Conservation (phyloP, 306 rosid species). For the Ceratonia siliqua region DNA sequence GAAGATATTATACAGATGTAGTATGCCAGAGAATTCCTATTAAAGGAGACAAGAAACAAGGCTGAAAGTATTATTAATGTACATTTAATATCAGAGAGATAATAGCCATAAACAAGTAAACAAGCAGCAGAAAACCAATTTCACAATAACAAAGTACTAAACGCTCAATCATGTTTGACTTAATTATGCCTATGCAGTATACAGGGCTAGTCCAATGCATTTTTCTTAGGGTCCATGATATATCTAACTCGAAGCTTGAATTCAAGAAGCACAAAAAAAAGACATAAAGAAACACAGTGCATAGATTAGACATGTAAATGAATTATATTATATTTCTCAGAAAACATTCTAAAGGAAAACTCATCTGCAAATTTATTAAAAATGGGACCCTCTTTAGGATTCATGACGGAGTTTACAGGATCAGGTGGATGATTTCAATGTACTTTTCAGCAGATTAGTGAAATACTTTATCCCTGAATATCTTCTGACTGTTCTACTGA, state of each 20-base stretch:
- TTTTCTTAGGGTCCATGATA: background rate
- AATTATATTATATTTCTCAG: too few relatives aligned
- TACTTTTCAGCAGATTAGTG: background rate
- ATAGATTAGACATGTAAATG: too few relatives aligned
- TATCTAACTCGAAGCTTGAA: too few relatives aligned
- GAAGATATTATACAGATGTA: constrained; percentile 41
- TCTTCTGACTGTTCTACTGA: background rate
- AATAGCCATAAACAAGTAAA: constrained; percentile 24
- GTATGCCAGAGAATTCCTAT: constrained; percentile 55
- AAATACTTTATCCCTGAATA: background rate
- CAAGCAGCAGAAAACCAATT: constrained; percentile 30
- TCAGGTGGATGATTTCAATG: background rate
- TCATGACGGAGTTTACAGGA: background rate
- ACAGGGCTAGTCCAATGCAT: background rate
- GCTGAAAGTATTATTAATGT: background rate
- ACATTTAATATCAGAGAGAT: constrained; percentile 19
- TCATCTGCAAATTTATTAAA: background rate
- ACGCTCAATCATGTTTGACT: background rate
- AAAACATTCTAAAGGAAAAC: too few relatives aligned
- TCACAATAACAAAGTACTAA: constrained; percentile 16
- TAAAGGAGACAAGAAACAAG: constrained; percentile 11
- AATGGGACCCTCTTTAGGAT: background rate
- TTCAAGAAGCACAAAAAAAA: too few relatives aligned
- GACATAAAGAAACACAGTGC: too few relatives aligned
- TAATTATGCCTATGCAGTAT: background rate